Evolutionary conservation across 441 rosid species (phyloP).

Genomic region (Mallotus repandus): DNA sequence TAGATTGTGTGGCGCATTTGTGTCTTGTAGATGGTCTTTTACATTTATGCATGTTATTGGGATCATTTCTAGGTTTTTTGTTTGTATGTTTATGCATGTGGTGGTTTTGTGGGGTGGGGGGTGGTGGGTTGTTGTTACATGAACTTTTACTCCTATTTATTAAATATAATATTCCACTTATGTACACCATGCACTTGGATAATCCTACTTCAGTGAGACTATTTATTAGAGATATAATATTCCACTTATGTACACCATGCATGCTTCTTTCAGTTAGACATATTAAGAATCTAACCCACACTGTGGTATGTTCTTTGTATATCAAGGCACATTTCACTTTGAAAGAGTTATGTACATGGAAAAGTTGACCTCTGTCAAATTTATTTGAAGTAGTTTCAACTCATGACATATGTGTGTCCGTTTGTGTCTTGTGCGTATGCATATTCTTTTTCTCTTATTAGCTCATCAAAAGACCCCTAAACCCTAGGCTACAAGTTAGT

Average conservation of each 20-base stretch:
- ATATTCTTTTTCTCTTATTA: neutral
- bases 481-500: neutral
- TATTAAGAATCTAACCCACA: neutral
- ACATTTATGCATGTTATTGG: neutral
- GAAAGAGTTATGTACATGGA: neutral
- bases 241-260: too few species aligned
- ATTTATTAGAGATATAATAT: neutral
- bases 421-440: neutral
- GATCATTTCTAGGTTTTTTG: too few species aligned
- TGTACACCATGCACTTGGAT: too few species aligned
- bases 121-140: too few species aligned
- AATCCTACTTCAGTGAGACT: too few species aligned
- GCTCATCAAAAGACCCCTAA: neutral
- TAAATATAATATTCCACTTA: neutral
- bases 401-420: too few species aligned
- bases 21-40: neutral
- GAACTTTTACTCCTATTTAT: neutral
- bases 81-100: too few species aligned
- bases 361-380: neutral
- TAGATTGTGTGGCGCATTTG: neutral
- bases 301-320: neutral
- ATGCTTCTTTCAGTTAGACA: neutral
- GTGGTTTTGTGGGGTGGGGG: too few species aligned
- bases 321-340: neutral
- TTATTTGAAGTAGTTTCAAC: neutral